Base-by-base conservation (phyloP, 257 asterid genomes). In the Handroanthus guayacan region DNA sequence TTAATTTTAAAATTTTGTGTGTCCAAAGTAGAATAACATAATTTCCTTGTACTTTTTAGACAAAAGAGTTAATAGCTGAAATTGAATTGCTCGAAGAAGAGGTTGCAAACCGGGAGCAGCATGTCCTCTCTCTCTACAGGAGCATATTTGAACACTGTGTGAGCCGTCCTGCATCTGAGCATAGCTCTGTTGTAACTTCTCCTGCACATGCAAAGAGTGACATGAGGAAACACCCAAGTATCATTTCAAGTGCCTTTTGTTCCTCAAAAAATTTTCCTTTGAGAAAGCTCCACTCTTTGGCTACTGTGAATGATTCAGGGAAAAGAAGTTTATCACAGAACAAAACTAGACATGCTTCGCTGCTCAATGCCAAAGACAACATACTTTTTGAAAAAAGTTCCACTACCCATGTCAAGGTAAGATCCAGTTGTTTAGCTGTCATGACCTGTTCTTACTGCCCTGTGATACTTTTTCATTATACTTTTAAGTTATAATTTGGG, bases 31-130 rank as follows among this genome's bases (percentile, higher is more conserved):
- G 31, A 44, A 44, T 44, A 44, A 44, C 50, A 44, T 6, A 5
- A 44, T 44, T 44, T 44, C 11, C 50, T 0, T 6, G 50, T 9
- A 44, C 50, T 55, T 82, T 69, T 82, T 65, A 88, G 93, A 86
- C 93, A 11, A 85, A 84, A 79, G 89, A 84, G 79, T 78, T 88
- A 85, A 69, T 88, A 62, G 54, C 84, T 66, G 93, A 88, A 58
- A 88, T 88, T 52, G 93, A 88, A 75, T 71, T 84, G 75, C 91
- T 88, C 12, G 93, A 88, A 79, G 88, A 86, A 78, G 93, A 88
- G 82, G 93, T 88, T 14, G 83, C 88, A 67, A 86, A 83, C 70
- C 85, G 89, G 2, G 93, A 88, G 72, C 89, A 86, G 62, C 91
- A 86, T 37, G 93, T 86, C 70, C 89, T 88, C 11, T 70, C 87